These are phyloP conservation scores for Rhodotorula paludigena DNA, from an alignment of 768 basidiomycete species.

Conservation along the genomic window DNA sequence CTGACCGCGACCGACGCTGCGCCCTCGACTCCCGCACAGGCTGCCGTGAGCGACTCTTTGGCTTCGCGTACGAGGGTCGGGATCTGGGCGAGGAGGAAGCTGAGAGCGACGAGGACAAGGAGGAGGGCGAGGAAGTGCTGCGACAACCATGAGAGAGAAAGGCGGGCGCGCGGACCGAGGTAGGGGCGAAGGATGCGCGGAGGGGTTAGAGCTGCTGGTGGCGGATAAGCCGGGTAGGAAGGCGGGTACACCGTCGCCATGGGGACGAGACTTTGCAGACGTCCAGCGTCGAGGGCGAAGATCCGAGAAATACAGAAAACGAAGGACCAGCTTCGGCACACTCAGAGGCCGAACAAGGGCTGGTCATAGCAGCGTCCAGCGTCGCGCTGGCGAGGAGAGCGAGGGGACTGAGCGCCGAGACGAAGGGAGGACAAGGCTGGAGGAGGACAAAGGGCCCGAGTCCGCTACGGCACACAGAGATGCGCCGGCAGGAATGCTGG, in stretches of 20 bases:
- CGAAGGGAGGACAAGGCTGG: not conserved
- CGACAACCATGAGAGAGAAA: conserved; percentile 39
- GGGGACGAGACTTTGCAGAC: not conserved
- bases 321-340: not conserved
- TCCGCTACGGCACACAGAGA: too few relatives aligned
- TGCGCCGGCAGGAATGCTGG: too few relatives aligned
- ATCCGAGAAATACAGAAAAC: not conserved
- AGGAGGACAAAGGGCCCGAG: not conserved
- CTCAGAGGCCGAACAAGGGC: not conserved
- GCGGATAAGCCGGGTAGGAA: not conserved
- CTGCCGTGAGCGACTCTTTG: conserved; percentile 8
- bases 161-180: conserved; percentile 32
- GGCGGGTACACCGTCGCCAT: not conserved
- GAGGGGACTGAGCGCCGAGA: not conserved
- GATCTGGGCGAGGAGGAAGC: conserved; percentile 20
- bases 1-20: conserved; percentile 26
- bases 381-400: not conserved
- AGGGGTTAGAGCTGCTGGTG: not conserved
- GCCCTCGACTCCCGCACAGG: conserved; percentile 26
- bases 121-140: conserved; percentile 36
- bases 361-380: not conserved
- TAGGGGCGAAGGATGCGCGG: conserved; percentile 19
- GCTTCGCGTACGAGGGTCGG: conserved; percentile 17
- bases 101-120: conserved; percentile 34
- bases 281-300: too few relatives aligned